phyloP scores from a whole-genome alignment of 495 filamentous ascomycete species.

The Xylaria grammica region DNA sequence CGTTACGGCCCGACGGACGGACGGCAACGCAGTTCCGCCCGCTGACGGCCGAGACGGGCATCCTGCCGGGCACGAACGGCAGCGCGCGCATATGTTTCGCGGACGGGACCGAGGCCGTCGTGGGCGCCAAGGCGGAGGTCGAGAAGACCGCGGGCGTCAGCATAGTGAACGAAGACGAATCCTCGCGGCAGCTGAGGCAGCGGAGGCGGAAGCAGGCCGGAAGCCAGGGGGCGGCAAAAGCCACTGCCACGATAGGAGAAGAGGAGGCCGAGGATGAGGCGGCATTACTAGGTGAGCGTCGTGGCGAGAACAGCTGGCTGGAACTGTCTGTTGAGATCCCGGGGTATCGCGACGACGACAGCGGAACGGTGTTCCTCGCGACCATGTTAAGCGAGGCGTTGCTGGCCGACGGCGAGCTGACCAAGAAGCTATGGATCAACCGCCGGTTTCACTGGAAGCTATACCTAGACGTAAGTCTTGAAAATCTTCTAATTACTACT shows the following conservation, averaged over 20 bases:
- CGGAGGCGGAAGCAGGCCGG: slow-evolving; percentile 32
- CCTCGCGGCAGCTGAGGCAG: slow-evolving; percentile 34
- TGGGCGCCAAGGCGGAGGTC: slow-evolving; percentile 93
- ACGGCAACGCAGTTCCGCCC: slow-evolving; percentile 87
- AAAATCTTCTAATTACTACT: too few species aligned
- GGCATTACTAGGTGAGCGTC: slow-evolving; percentile 28
- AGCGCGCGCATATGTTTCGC: slow-evolving; percentile 92
- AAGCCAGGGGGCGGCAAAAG: background rate
- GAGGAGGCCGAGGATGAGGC: slow-evolving; percentile 27
- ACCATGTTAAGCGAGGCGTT: slow-evolving; percentile 89
- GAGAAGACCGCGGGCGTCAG: slow-evolving; percentile 61
- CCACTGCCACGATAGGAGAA: slow-evolving; percentile 34
- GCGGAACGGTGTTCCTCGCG: slow-evolving; percentile 81
- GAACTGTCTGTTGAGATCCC: slow-evolving; percentile 87
- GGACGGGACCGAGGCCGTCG: slow-evolving; percentile 93
- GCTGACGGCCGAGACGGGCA: slow-evolving; percentile 83
- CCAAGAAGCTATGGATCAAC: slow-evolving; percentile 79
- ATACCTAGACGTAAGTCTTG: slow-evolving; percentile 86
- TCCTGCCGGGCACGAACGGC: slow-evolving; percentile 88
- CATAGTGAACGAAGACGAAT: slow-evolving; percentile 9
- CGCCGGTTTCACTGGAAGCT: slow-evolving; percentile 92
- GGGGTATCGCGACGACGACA: slow-evolving; percentile 87
- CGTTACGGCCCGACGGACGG: slow-evolving; percentile 89
- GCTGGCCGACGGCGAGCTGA: slow-evolving; percentile 74
- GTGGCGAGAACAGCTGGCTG: slow-evolving; percentile 68